Evolutionary conservation across 1,284 basidiomycete genomes (phyloP).

Genomic region (Puccinia horiana): DNA sequence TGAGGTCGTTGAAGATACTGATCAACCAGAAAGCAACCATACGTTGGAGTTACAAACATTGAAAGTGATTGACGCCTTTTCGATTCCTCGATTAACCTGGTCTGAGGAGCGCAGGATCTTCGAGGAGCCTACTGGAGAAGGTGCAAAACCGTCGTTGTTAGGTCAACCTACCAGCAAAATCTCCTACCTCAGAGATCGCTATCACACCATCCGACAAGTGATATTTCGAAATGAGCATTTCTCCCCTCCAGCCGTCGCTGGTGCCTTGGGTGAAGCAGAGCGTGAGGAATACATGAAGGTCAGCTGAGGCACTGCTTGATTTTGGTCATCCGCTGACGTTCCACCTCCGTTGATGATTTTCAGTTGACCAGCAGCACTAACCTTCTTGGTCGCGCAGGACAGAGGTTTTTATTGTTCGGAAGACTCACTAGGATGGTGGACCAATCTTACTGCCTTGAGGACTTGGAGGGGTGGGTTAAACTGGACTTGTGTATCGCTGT

Average conservation of each 20-base stretch:
- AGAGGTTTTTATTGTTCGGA: slow-evolving; percentile 89
- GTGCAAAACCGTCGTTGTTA: slow-evolving; percentile 31
- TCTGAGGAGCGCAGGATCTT: slow-evolving; percentile 40
- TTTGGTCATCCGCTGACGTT: not conserved
- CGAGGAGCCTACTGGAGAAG: slow-evolving; percentile 13
- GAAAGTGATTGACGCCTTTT: slow-evolving; percentile 41
- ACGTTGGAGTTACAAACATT: slow-evolving; percentile 18
- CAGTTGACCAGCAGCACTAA: slow-evolving; percentile 95
- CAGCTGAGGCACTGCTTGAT: slow-evolving; percentile 53
- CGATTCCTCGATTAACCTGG: slow-evolving; percentile 37
- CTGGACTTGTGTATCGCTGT: slow-evolving; percentile 87
- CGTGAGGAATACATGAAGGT: slow-evolving; percentile 75
- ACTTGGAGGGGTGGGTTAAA: slow-evolving; percentile 84
- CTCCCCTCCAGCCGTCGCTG: slow-evolving; percentile 85
- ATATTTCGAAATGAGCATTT: slow-evolving; percentile 92
- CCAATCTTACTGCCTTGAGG: slow-evolving; percentile 86
- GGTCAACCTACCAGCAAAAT: slow-evolving; percentile 35
- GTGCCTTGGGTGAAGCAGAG: slow-evolving; percentile 67
- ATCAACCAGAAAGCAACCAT: slow-evolving; percentile 6
- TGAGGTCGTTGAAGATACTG: slow-evolving; percentile 13
- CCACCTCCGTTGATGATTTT: not conserved
- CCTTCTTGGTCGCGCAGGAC: slow-evolving; percentile 82
- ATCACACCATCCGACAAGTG: slow-evolving; percentile 59
- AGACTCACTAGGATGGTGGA: slow-evolving; percentile 88
- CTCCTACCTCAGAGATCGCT: slow-evolving; percentile 43